Evolutionary conservation across 2,329 filamentous ascomycete species (phyloP).

Genomic region (Ceratocystis variospora): DNA sequence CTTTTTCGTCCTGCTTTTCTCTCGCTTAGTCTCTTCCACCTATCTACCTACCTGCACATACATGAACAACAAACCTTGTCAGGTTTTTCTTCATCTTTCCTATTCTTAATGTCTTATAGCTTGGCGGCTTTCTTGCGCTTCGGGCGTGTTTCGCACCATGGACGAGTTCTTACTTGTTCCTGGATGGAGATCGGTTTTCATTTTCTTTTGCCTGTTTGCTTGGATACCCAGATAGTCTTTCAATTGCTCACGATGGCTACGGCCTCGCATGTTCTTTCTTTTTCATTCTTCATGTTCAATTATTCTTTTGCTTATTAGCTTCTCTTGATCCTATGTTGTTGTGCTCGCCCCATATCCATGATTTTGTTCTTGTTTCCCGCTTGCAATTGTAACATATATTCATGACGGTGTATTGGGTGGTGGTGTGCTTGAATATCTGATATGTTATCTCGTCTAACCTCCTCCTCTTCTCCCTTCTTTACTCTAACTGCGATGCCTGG

Average conservation of each 20-base stretch:
- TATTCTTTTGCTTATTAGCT: neutral
- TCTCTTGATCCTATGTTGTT: neutral
- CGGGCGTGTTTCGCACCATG: constrained; percentile 17
- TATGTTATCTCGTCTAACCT: neutral
- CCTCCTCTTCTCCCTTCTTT: constrained; percentile 24
- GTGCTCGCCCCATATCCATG: neutral
- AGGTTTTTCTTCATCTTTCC: constrained; percentile 25
- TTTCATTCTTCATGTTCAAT: neutral
- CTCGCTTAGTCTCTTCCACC: neutral
- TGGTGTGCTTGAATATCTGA: constrained; percentile 8
- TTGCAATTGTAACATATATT: neutral
- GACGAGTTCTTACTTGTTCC: constrained; percentile 11
- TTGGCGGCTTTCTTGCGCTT: constrained; percentile 11
- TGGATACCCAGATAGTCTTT: constrained; percentile 12
- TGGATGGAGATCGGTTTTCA: neutral
- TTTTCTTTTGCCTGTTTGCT: neutral
- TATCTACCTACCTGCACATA: neutral
- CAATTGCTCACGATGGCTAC: constrained; percentile 4
- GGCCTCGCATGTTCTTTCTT: neutral
- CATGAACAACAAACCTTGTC: constrained; percentile 28
- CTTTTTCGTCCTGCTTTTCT: neutral
- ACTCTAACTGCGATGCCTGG: constrained; percentile 91
- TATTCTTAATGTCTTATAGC: constrained; percentile 18
- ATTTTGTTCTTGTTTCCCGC: neutral
- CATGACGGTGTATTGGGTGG: constrained; percentile 13